Conservation (phyloP, 2,329 filamentous ascomycete genomes). For the Didymella segeticola region DNA sequence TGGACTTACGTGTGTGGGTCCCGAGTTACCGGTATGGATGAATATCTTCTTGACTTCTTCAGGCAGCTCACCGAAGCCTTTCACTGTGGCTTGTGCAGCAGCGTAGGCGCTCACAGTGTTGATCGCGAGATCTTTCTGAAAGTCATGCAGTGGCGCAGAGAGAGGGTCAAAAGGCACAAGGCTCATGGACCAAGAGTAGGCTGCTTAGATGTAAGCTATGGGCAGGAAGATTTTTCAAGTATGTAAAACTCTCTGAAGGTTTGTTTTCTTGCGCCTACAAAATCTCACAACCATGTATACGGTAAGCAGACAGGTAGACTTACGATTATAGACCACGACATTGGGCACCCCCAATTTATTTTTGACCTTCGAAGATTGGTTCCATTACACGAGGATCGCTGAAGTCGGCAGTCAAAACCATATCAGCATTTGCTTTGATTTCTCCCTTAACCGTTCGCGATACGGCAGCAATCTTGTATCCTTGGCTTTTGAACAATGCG, state of each 20-base stretch:
- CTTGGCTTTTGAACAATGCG: neutral
- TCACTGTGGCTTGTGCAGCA: no score
- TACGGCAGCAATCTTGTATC: constrained; percentile 7
- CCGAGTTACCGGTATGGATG: neutral
- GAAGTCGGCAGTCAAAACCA: constrained; percentile 1
- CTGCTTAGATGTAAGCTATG: neutral
- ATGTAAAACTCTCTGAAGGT: no score
- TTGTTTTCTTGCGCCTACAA: no score
- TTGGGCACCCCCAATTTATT: neutral
- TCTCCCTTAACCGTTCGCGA: constrained; percentile 1
- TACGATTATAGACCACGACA: constrained; percentile 14
- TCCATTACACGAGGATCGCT: neutral
- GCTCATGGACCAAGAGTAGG: neutral
- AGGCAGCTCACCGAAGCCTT: no score
- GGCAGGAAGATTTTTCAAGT: no score
- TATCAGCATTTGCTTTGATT: neutral
- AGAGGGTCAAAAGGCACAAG: neutral
- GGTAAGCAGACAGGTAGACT: neutral
- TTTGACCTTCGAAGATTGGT: neutral
- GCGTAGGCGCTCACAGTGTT: no score
- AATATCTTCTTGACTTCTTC: no score
- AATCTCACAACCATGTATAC: no score
- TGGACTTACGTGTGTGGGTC: neutral
- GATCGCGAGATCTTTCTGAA: neutral
- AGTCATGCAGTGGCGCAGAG: neutral